A percentile compares a stretch with the other conserved stretches of the same genome.
These are phyloP conservation scores for Sanghuangporus sanghuang DNA, from an alignment of 1,284 basidiomycete genomes.

Conservation along the genomic window DNA sequence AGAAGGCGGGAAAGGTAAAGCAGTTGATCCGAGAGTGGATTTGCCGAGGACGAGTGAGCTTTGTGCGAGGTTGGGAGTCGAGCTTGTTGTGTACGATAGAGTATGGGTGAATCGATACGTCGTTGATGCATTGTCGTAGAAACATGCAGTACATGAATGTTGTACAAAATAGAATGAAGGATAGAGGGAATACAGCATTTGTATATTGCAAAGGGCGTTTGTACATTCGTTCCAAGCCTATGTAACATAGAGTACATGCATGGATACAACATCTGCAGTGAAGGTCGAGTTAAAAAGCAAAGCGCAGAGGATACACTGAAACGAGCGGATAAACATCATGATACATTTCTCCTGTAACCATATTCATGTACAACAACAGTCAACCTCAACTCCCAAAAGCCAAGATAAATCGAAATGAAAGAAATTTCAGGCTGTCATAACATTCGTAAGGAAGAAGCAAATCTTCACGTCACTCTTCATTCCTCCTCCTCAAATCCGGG, in stretches of 20 bases:
- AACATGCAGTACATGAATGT: background rate
- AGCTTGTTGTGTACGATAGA: background rate
- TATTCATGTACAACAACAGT: background rate
- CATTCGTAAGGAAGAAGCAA: background rate
- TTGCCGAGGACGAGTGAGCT: slow-evolving; percentile 4
- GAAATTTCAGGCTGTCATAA: background rate
- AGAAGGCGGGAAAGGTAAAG: background rate
- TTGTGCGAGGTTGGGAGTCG: background rate
- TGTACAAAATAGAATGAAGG: background rate
- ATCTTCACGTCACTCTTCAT: background rate
- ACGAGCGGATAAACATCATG: background rate
- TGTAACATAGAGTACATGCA: background rate
- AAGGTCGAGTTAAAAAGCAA: too few relatives aligned
- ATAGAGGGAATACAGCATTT: background rate
- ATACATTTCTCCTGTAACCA: background rate
- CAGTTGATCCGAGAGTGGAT: background rate
- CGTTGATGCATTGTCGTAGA: slow-evolving; percentile 1
- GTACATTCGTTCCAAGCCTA: background rate
- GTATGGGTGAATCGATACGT: slow-evolving; percentile 1
- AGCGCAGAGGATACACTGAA: background rate
- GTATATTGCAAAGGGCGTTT: background rate
- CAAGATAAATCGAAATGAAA: background rate
- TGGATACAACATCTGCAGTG: background rate
- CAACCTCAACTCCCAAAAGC: background rate
- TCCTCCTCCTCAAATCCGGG: slow-evolving; percentile 11